Conservation (phyloP, 2,329 filamentous ascomycete species). For the Simplicillium sp. region DNA sequence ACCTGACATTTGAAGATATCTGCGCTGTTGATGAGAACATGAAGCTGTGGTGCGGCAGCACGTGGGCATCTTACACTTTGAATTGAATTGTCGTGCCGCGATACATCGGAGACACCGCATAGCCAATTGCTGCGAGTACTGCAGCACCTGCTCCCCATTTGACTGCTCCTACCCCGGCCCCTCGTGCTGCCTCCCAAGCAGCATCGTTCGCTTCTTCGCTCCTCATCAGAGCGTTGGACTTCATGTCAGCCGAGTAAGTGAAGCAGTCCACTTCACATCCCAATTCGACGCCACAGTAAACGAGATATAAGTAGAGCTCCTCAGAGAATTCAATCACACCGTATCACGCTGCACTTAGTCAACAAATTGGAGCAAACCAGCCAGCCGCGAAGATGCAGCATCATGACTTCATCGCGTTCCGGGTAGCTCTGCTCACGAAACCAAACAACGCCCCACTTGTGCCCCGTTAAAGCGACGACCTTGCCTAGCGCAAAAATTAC, state of each 20-base stretch:
- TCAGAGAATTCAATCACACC: no score
- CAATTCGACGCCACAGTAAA: no score
- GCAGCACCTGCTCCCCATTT: conserved; percentile 65
- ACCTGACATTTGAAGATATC: conserved; percentile 75
- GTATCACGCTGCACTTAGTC: no score
- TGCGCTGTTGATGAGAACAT: conserved; percentile 20
- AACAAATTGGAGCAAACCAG: no score
- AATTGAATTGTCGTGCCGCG: conserved; percentile 65
- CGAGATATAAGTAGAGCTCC: no score
- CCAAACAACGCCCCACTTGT: not conserved
- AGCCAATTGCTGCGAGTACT: conserved; percentile 52
- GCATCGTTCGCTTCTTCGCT: conserved; percentile 60
- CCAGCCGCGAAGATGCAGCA: no score
- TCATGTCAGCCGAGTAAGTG: conserved; percentile 21
- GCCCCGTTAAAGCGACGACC: no score
- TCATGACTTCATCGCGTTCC: no score
- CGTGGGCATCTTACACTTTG: conserved; percentile 52
- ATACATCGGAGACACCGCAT: conserved; percentile 60
- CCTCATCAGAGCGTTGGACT: conserved; percentile 46
- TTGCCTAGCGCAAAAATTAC: no score
- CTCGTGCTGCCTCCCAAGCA: conserved; percentile 61
- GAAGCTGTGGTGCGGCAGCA: no score
- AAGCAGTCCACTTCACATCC: no score
- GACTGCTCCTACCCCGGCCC: conserved; percentile 55
- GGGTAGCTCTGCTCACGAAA: conserved; percentile 1